Evolutionary conservation across 768 basidiomycete genomes (phyloP).

Genomic region (Boletus coccyginus): DNA sequence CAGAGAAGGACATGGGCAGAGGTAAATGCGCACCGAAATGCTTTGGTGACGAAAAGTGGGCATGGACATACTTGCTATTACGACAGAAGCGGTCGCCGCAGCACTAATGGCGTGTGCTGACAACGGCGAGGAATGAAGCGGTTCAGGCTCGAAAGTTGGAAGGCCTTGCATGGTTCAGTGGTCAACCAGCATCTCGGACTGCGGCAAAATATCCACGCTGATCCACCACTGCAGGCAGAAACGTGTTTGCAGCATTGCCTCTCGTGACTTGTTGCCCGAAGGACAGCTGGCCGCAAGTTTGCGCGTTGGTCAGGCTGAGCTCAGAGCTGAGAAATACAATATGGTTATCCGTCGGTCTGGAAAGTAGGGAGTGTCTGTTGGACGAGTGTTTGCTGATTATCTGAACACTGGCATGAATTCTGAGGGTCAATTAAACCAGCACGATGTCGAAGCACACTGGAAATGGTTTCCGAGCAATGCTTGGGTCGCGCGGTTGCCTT

Average conservation of each 20-base stretch:
- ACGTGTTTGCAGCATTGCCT: slow-evolving; percentile 33
- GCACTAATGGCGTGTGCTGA: slow-evolving; percentile 31
- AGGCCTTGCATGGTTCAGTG: slow-evolving; percentile 32
- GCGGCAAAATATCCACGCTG: slow-evolving; percentile 24
- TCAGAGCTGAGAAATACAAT: neutral
- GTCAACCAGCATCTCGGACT: slow-evolving; percentile 18
- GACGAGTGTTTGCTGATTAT: neutral
- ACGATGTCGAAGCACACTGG: neutral
- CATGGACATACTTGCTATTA: slow-evolving; percentile 28
- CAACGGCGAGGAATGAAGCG: slow-evolving; percentile 25
- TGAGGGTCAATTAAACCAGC: neutral
- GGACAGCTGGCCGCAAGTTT: slow-evolving; percentile 3
- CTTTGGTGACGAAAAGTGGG: slow-evolving; percentile 25
- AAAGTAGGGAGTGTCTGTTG: neutral
- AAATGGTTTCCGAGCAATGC: slow-evolving; percentile 2
- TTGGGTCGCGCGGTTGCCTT: slow-evolving; percentile 5
- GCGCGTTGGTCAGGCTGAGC: neutral
- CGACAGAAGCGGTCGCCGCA: slow-evolving; percentile 31
- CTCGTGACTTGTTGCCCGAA: slow-evolving; percentile 11
- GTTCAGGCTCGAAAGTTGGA: slow-evolving; percentile 28
- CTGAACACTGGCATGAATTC: neutral
- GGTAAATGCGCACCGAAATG: slow-evolving; percentile 29
- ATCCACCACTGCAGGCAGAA: slow-evolving; percentile 19
- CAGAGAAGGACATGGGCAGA: slow-evolving; percentile 12
- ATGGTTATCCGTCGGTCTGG: neutral